Evolutionary conservation across 169 alveolate genomes (phyloP), one percentile per base, ranked within the genome.

Genomic region (Plasmodium ovale): DNA sequence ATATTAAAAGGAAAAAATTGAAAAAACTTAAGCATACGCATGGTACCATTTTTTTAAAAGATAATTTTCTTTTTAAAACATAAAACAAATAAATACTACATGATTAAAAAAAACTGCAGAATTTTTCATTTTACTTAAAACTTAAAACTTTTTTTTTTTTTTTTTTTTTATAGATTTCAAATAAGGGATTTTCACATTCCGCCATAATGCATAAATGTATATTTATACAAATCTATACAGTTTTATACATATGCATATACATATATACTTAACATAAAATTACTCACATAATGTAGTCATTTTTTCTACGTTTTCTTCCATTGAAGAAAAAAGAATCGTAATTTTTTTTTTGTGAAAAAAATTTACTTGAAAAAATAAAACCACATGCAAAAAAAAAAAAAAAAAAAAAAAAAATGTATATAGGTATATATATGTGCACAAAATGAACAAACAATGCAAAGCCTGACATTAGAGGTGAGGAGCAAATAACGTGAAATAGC

Each of bases 31-130:
- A 9, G 14, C 27, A 29, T 10, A 73, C 5, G 65, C 73, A 73
- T 58, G 73, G 60, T 73, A 23, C 39, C 87, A 73, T 73, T 73
- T 73, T 73, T 27, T 58, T 58, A 72, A n/a, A 72, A 53, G 54
- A 53, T 53, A 54, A 14, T 35, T 39, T 29, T 53, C 35, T 65
- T 65, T 6, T 65, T 33, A 14, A 31, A 29, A 68, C 19, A 31
- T 16, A 37, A 25, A 21, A 33, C 35, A 42, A 53, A 21, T 68
- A 53, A 27, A 68, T 35, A 37, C 1, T 39, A 21, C n/a, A 25
- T 16, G 29, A 25, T 10, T 29, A 31, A 14, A 64, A 64, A 31
- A 64, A 1, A 39, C 9, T 39, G 72, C 21, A 6, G 29, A 64
- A 64, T 14, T 35, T 64, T 31, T 31, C 19, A 33, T 64, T 3